Percentiles rank a stretch among this genome's conserved stretches.
phyloP scores from a whole-genome alignment of 1,139 yeast species.

The Debaryomyces coudertii region DNA sequence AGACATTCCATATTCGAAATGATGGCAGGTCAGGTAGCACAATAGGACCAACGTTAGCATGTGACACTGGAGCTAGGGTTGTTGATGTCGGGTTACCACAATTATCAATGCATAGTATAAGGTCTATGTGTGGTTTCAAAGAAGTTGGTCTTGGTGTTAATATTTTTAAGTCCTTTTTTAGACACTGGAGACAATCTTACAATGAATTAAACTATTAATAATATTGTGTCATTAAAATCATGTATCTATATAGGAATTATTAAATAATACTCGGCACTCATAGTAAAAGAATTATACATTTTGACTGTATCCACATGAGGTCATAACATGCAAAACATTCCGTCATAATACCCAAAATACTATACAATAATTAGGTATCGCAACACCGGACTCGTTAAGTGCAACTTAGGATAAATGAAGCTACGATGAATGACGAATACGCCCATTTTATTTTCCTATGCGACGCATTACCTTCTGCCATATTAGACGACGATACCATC shows the following conservation, averaged over 20 bases:
- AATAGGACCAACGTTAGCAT: slow-evolving; percentile 47
- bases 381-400: not conserved
- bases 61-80: slow-evolving; percentile 45
- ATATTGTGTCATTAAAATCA: slow-evolving; percentile 1
- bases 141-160: slow-evolving; percentile 48
- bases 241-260: not conserved
- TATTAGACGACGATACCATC: not conserved
- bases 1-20: slow-evolving; percentile 48
- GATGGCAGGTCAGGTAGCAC: slow-evolving; percentile 50
- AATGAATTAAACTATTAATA: slow-evolving; percentile 19
- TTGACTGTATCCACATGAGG: not conserved
- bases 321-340: not conserved
- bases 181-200: slow-evolving; percentile 37
- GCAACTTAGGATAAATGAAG: slow-evolving; percentile 4
- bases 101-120: slow-evolving; percentile 49
- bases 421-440: not conserved
- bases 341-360: not conserved
- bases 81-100: slow-evolving; percentile 52
- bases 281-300: not conserved
- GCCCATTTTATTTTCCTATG: slow-evolving; percentile 2
- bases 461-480: not conserved
- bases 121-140: slow-evolving; percentile 46
- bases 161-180: slow-evolving; percentile 41
- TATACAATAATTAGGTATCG: not conserved
- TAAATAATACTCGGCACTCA: not conserved